Base-by-base conservation (phyloP, 352 stramenopile species). In the Phytophthora capsici region DNA sequence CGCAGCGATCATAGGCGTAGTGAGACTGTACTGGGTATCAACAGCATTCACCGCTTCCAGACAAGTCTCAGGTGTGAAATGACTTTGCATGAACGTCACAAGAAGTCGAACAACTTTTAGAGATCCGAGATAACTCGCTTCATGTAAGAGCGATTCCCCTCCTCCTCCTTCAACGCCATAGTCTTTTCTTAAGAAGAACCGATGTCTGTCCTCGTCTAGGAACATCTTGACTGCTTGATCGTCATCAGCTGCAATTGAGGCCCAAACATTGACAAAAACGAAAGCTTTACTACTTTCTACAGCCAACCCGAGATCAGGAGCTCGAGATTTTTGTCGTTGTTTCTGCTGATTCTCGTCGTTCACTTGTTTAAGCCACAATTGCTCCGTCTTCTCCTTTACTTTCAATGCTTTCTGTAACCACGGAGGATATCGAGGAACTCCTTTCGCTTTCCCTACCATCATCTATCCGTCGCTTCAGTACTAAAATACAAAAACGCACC, bases 391-490 rank as follows among this genome's bases (percentile, higher is more conserved):
- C 3, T 82, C 52, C 46, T 78, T 84, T 9, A 67, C 66, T 12
- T 54, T 63, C 40, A 90, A 61, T n/a, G 81, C 77, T 23, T 82
- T 84, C 37, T 84, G 69, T n/a, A 93, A 65, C 85, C 82, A 93
- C 0, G 77, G 78, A 57, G 81, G 71, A 30, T 91, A 90, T 22
- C 85, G 73, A 55, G 59, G 55, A 41, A 63, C 54, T 13, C 66
- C 66, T 17, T 72, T 62, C 10, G 9, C 28, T 34, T 34, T 34
- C 28, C 28, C 28, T 9, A 34, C 28, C 28, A 34, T 34, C 8
- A 14, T 34, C 28, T 14, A 34, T 14, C 28, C 28, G 28, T 34
- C 28, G 8, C 28, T 14, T 32, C 28, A 32, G 28, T 28, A 28
- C 28, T 32, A 32, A 32, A 34, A 34, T 28, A 28, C 4, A 8